phyloP scores from a whole-genome alignment of 495 filamentous ascomycete genomes.

The Neurospora sublineolata region DNA sequence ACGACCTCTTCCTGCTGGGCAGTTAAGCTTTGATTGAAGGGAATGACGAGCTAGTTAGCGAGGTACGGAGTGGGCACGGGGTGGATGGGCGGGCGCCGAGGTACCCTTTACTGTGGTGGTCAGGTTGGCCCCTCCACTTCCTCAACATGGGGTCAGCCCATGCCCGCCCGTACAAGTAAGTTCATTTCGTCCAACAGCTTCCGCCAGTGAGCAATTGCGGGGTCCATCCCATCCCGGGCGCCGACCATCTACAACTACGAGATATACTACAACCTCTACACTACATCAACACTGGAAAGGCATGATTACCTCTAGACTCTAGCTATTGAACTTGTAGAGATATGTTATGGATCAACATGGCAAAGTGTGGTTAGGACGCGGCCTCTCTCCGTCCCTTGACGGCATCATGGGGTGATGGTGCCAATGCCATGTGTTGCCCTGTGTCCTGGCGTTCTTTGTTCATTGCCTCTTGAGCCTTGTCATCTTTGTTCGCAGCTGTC shows the following conservation, averaged over 20 bases:
- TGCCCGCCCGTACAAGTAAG: neutral
- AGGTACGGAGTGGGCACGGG: neutral
- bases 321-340: neutral
- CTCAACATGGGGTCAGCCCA: neutral
- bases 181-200: neutral
- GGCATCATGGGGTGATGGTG: neutral
- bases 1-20: neutral
- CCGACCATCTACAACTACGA: neutral
- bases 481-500: neutral
- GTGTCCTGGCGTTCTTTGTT: neutral
- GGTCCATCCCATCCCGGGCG: neutral
- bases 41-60: neutral
- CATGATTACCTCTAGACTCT: too few species aligned
- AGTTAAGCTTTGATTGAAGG: neutral
- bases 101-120: neutral
- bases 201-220: neutral
- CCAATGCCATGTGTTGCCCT: neutral
- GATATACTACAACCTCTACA: neutral
- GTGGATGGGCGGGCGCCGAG: neutral
- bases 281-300: neutral
- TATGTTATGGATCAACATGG: neutral
- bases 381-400: neutral
- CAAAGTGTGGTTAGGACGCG: neutral
- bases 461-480: neutral
- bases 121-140: neutral